These are phyloP conservation scores for Coemansia sp. DNA, from an alignment of 192 early-diverging fungal genomes.

Conservation along the genomic window DNA sequence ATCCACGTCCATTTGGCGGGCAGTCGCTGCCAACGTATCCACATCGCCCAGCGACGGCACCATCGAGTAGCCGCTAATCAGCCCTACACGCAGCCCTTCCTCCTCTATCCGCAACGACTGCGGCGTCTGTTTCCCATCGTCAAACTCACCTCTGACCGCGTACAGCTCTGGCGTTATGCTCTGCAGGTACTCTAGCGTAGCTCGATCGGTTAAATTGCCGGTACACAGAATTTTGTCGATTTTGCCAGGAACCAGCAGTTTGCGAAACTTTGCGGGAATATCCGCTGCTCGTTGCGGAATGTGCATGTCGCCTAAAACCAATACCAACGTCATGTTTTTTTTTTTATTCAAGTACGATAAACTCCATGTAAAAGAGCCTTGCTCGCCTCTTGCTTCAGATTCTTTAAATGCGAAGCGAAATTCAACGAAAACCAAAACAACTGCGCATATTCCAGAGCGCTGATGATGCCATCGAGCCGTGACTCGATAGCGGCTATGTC, in stretches of 20 bases:
- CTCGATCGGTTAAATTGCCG: constrained; percentile 81
- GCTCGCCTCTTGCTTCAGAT: constrained; percentile 24
- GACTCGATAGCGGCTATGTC: constrained; percentile 21
- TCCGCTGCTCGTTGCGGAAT: constrained; percentile 88
- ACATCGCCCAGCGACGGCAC: constrained; percentile 61
- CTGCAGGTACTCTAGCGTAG: constrained; percentile 84
- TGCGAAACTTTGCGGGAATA: constrained; percentile 90
- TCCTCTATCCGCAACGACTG: constrained; percentile 53
- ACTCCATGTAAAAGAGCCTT: constrained; percentile 32
- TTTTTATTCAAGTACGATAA: constrained; percentile 16
- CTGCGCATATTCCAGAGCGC: constrained; percentile 45
- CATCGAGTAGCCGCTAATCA: constrained; percentile 86
- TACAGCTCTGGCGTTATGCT: constrained; percentile 75
- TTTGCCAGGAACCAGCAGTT: constrained; percentile 90
- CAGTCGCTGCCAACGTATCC: constrained; percentile 69
- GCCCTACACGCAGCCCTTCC: constrained; percentile 64
- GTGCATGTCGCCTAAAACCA: constrained; percentile 92
- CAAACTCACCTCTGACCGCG: constrained; percentile 70
- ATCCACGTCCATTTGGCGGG: constrained; percentile 89
- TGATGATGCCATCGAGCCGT: constrained; percentile 35
- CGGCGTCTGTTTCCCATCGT: constrained; percentile 11
- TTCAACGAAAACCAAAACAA: constrained; percentile 49
- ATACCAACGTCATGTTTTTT: constrained; percentile 58
- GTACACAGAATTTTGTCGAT: constrained; percentile 94
- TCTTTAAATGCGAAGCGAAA: constrained; percentile 42